A percentile compares a stretch with the other conserved stretches of the same genome.
phyloP scores from a whole-genome alignment of 495 filamentous ascomycete genomes.

The Parmelia sp. region DNA sequence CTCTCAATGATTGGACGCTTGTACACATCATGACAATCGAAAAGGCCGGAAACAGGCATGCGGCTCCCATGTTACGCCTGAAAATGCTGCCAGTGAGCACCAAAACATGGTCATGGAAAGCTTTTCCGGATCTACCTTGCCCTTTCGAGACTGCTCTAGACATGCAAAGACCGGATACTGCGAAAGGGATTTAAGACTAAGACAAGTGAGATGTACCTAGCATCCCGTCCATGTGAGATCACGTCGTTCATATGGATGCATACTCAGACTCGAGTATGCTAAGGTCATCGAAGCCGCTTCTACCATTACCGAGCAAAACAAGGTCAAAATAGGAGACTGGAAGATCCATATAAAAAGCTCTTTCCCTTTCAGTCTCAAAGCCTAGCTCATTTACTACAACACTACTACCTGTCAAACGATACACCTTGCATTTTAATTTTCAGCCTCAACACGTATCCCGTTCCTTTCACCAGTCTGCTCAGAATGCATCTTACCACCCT shows the following conservation, averaged over 20 bases:
- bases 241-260: background rate
- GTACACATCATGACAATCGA: background rate
- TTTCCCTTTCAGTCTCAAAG: background rate
- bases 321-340: background rate
- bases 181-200: background rate
- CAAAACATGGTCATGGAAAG: background rate
- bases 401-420: background rate
- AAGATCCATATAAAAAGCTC: no score
- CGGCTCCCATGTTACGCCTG: background rate
- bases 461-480: background rate
- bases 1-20: background rate
- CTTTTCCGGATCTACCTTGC: background rate
- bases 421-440: background rate
- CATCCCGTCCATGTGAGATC: background rate
- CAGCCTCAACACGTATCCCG: background rate
- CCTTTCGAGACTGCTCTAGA: background rate
- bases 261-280: background rate
- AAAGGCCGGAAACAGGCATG: background rate
- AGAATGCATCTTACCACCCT: conserved; percentile 28
- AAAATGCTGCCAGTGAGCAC: background rate
- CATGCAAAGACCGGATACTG: background rate
- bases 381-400: background rate
- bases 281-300: background rate
- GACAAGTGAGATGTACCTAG: background rate
- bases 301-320: background rate